phyloP scores from a whole-genome alignment of 805 yeast species.

The Komagataella populi region DNA sequence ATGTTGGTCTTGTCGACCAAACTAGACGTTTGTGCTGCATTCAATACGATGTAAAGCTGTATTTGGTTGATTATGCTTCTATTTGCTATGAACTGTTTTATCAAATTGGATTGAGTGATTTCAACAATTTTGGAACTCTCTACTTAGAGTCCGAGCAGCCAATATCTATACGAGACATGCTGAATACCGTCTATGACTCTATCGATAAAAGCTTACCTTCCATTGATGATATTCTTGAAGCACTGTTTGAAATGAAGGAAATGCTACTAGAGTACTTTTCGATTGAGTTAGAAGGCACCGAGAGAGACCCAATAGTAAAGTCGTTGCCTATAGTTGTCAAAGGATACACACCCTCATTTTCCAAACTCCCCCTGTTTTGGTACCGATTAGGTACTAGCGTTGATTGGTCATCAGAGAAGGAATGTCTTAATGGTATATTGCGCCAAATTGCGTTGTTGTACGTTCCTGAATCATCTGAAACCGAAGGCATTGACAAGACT shows the following conservation, averaged over 20 bases:
- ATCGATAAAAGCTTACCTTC: conserved; percentile 1
- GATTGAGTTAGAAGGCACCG: conserved; percentile 21
- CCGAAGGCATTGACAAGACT: conserved; percentile 13
- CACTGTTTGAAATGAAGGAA: conserved; percentile 39
- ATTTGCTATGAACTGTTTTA: conserved; percentile 60
- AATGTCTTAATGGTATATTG: conserved; percentile 54
- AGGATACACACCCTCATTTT: conserved; percentile 46
- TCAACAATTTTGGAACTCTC: conserved; percentile 67
- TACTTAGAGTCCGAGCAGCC: conserved; percentile 18
- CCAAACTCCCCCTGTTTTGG: conserved; percentile 55
- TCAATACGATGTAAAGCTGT: conserved; percentile 70
- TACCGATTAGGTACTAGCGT: conserved; percentile 45
- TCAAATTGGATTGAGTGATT: conserved; percentile 66
- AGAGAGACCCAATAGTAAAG: conserved; percentile 21
- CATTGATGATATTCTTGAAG: conserved; percentile 12
- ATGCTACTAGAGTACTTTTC: conserved; percentile 79
- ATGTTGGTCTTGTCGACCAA: conserved; percentile 75
- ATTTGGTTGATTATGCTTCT: conserved; percentile 69
- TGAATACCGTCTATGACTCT: conserved; percentile 20
- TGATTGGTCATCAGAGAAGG: conserved; percentile 53
- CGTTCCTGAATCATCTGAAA: conserved; percentile 38
- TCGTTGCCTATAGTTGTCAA: conserved; percentile 59
- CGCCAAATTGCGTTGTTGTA: conserved; percentile 61
- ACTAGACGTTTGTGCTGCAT: conserved; percentile 61
- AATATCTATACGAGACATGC: conserved; percentile 20